phyloP scores from a whole-genome alignment of 2,329 filamentous ascomycete genomes.

The Cyanodermella asteris region DNA sequence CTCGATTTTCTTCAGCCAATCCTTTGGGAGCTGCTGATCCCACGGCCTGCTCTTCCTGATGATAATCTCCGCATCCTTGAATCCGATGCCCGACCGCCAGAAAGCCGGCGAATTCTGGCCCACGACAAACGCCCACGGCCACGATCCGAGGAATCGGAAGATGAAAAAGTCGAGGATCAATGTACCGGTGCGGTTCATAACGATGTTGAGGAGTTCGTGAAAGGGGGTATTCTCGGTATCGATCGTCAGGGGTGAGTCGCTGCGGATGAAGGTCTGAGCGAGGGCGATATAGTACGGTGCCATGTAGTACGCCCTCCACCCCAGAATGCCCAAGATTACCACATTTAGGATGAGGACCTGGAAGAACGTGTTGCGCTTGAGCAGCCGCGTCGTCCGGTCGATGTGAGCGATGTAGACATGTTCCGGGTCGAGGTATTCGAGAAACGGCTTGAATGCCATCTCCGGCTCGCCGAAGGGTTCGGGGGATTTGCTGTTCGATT shows the following conservation, averaged over 20 bases:
- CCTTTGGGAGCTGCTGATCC: slow-evolving; percentile 37
- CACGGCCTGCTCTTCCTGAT: slow-evolving; percentile 57
- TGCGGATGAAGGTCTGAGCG: slow-evolving; percentile 40
- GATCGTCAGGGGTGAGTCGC: slow-evolving; percentile 44
- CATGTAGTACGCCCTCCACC: slow-evolving; percentile 46
- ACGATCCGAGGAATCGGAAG: slow-evolving; percentile 45
- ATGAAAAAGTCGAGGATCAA: slow-evolving; percentile 57
- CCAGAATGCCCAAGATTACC: slow-evolving; percentile 39
- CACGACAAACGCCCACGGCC: slow-evolving; percentile 51
- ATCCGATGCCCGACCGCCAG: slow-evolving; percentile 59
- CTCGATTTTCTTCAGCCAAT: slow-evolving; percentile 36
- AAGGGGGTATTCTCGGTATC: slow-evolving; percentile 34
- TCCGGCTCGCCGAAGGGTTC: slow-evolving; percentile 48
- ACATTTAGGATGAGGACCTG: slow-evolving; percentile 62
- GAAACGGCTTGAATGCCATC: slow-evolving; percentile 40
- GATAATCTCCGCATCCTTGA: slow-evolving; percentile 58
- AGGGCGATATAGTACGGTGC: slow-evolving; percentile 52
- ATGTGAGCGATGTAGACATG: slow-evolving; percentile 73
- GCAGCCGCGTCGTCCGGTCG: slow-evolving; percentile 43
- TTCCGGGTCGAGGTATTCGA: slow-evolving; percentile 39
- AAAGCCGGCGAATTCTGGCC: slow-evolving; percentile 37
- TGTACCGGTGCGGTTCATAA: slow-evolving; percentile 36
- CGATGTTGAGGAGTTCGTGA: slow-evolving; percentile 31
- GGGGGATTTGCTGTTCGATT: no score
- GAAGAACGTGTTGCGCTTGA: slow-evolving; percentile 67